Base-by-base conservation (phyloP, 2,329 filamentous ascomycete species). In the Cephalotrichum gorgonifer region DNA sequence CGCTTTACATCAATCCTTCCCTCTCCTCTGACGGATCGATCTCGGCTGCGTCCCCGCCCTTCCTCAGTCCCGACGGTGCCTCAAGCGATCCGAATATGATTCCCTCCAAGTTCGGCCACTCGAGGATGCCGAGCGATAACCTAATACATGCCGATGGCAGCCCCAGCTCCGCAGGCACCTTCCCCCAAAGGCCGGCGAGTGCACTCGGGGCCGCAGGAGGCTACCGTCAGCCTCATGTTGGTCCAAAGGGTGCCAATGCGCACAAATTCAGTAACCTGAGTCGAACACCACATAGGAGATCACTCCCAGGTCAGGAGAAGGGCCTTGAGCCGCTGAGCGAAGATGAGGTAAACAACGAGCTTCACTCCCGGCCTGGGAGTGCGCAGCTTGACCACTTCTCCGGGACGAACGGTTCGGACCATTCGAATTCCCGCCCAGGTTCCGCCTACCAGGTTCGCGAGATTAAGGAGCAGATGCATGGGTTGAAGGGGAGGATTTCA, bases 401-500 rank as follows among this genome's bases (percentile, higher is more conserved):
- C 5, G 78, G 69, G 52, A 74, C 75, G 1, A 69, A 63, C 1
- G 67, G 58, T 31, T 58, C 60, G n/a, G 70, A 72, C 9, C 67
- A 71, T 41, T 73, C 72, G 1, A 64, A 84, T 8, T 76, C 76
- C 25, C 76, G 86, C 17, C 83, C 86, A 3, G 74, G 81, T 14
- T 91, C 88, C 1, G 81, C 81, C n/a, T 75, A 83, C 14, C 83
- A 86, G 58, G 80, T 87, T 59, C 80, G 83, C 8, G 77, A 78
- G 47, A 71, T 95, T 41, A 87, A 88, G 52, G 84, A 88, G 55
- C 88, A 95, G 62, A 87, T 95, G 78, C 82, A 85, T 50, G 88
- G 86, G 48, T 72, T 95, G 43, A 90, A 89, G 60, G 87, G 86
- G 52, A 88, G 88, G 58, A 89, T 95, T 31, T 90, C 88, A 2